Evolutionary conservation across 192 early-diverging fungal genomes (phyloP).

Genomic region (Linderina pennispora): DNA sequence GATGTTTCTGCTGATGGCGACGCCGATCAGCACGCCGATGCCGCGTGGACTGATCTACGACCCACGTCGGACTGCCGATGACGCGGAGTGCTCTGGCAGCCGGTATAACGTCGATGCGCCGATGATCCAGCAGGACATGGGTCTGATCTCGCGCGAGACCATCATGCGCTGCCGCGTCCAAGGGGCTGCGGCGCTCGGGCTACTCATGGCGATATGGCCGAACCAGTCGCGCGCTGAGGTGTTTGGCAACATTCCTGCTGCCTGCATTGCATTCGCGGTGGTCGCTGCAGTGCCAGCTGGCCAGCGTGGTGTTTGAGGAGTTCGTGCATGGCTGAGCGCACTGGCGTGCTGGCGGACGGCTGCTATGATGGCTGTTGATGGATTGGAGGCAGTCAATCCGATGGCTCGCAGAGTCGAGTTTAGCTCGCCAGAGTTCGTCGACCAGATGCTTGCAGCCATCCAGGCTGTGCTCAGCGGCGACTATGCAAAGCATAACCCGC

Average conservation of each 20-base stretch:
- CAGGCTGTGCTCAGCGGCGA: slow-evolving; percentile 51
- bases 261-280: slow-evolving; percentile 62
- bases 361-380: too few species aligned
- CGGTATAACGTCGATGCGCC: slow-evolving; percentile 80
- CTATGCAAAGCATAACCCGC: slow-evolving; percentile 30
- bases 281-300: slow-evolving; percentile 74
- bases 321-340: slow-evolving; percentile 57
- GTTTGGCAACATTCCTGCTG: slow-evolving; percentile 50
- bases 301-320: slow-evolving; percentile 73
- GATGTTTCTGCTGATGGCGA: slow-evolving; percentile 72
- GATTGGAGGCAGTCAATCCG: too few species aligned
- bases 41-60: slow-evolving; percentile 45
- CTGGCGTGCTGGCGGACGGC: slow-evolving; percentile 19
- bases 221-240: slow-evolving; percentile 39
- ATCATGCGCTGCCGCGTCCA: slow-evolving; percentile 77
- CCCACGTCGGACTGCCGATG: not conserved
- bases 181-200: slow-evolving; percentile 74
- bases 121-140: slow-evolving; percentile 89
- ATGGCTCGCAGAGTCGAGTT: slow-evolving; percentile 20
- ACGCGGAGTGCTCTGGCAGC: not conserved
- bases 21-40: slow-evolving; percentile 81
- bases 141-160: slow-evolving; percentile 65
- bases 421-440: slow-evolving; percentile 43
- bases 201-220: slow-evolving; percentile 57
- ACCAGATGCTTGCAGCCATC: slow-evolving; percentile 51